Evolutionary conservation across 139 green algal genomes (phyloP).

Genomic region (Auxenochlorella pyrenoidosa): DNA sequence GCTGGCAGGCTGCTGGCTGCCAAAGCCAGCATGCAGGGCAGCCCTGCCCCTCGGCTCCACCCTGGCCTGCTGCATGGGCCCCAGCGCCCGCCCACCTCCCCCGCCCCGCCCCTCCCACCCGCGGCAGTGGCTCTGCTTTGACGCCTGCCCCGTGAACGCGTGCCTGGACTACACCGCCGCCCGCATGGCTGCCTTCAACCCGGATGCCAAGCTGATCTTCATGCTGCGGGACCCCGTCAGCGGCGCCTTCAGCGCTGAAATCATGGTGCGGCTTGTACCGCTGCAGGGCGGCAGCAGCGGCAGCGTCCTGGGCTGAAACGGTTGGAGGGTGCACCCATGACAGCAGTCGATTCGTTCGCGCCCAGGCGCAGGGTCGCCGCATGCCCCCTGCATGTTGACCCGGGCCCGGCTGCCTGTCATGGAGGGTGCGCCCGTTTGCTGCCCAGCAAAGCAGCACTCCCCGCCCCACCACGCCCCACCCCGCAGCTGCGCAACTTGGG

Average conservation of each 20-base stretch:
- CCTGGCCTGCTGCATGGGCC: too few species aligned
- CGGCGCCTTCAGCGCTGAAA: constrained; percentile 76
- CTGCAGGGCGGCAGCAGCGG: background rate
- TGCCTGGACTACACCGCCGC: constrained; percentile 75
- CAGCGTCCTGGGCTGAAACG: too few species aligned
- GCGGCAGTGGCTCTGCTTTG: constrained; percentile 76
- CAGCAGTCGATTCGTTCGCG: too few species aligned
- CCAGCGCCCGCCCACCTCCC: background rate
- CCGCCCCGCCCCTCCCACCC: background rate
- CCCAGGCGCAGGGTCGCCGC: too few species aligned
- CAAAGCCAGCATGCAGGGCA: too few species aligned
- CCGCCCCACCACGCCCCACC: too few species aligned
- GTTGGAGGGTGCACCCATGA: too few species aligned
- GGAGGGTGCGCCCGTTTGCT: too few species aligned
- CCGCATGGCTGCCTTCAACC: constrained; percentile 70
- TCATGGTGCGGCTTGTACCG: constrained; percentile 59
- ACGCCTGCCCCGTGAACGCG: constrained; percentile 79
- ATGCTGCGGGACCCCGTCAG: constrained; percentile 76
- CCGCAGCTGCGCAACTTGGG: constrained; percentile 73
- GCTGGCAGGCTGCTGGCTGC: background rate
- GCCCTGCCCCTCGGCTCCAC: too few species aligned
- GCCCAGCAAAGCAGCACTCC: too few species aligned
- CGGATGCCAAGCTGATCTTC: constrained; percentile 81
- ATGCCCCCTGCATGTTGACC: too few species aligned
- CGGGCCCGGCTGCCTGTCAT: too few species aligned